Evolutionary conservation across 2,329 filamentous ascomycete species (phyloP), one percentile per base, ranked within the genome.

Genomic region (Cladophialophora yegresii): DNA sequence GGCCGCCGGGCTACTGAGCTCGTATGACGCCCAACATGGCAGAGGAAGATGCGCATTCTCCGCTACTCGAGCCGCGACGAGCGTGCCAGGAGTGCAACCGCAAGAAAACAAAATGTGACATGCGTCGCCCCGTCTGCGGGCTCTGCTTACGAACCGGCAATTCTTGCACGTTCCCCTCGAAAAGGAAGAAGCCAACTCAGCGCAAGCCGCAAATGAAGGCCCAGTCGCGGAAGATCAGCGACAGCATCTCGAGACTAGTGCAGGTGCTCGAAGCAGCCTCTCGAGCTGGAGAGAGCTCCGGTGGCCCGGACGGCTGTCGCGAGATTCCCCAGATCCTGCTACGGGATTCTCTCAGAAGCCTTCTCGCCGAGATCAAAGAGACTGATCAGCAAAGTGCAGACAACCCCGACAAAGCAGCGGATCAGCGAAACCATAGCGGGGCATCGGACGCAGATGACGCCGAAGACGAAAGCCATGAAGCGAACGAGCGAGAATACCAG

Each of bases 81-180:
- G 63, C 63, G 16, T 65, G 63, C 26, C 63, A 65, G 47, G 63
- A 65, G 47, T 67, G 65, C 55, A 67, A 67, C 53, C 65, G 65
- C 28, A 67, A 67, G 50, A 67, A 67, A 58, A 67, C 65, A 7
- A 67, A 65, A 58, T 67, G 65, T 61, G 65, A 67, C 30, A 67
- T 67, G 65, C 49, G 62, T 54, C 62, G 62, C 22, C 65, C 65
- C 5, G 56, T 63, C 4, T 67, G 65, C 43, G 65, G 65, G n/a
- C 65, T 67, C 22, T 67, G 65, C 47, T 54, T 62, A 47, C 55
- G 65, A 1, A 67, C 65, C n/a, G 65, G 65, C 22, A 67, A 64
- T 20, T 30, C 65, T 45, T 67, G 65, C 53, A 61, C n/a, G 16
- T 67, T 67, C 30, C 65, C 65, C 4, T 57, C 58, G 13, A 67